These are phyloP conservation scores for Aureobasidium sp. DNA, from an alignment of 2,329 filamentous ascomycete species.

Conservation along the genomic window DNA sequence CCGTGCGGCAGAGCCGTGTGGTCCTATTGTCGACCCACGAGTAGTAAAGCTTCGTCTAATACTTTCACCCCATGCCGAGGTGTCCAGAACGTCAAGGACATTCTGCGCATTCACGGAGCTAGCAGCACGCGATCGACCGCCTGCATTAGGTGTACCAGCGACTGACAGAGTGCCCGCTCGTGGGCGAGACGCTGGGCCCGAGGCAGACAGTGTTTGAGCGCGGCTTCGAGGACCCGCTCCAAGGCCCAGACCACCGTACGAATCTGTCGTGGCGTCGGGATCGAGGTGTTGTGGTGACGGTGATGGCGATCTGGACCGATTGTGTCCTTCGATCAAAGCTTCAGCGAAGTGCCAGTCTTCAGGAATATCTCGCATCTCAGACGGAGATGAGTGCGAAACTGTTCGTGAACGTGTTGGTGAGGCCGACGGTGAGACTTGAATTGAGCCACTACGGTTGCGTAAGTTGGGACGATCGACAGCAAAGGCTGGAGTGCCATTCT, in stretches of 20 bases:
- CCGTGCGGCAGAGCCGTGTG: neutral
- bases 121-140: conserved; percentile 51
- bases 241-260: conserved; percentile 3
- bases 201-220: neutral
- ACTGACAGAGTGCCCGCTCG: neutral
- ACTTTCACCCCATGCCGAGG: conserved; percentile 89
- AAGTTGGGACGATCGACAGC: conserved; percentile 14
- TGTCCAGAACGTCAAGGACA: conserved; percentile 77
- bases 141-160: neutral
- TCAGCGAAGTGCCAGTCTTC: conserved; percentile 14
- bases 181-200: conserved; percentile 1
- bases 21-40: neutral
- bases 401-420: conserved; percentile 19
- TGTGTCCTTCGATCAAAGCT: conserved; percentile 14
- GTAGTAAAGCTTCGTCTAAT: conserved; percentile 79
- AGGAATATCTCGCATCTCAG: neutral
- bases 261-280: neutral
- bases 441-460: conserved; percentile 22
- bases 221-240: neutral
- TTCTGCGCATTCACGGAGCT: conserved; percentile 68
- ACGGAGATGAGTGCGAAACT: conserved; percentile 8
- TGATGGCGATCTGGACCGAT: conserved; percentile 22
- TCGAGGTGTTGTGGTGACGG: conserved; percentile 6
- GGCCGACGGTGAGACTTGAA: conserved; percentile 23
- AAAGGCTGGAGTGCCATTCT: conserved; percentile 21